Evolutionary conservation across 2,329 filamentous ascomycete species (phyloP).

Genomic region (Apiospora marii): DNA sequence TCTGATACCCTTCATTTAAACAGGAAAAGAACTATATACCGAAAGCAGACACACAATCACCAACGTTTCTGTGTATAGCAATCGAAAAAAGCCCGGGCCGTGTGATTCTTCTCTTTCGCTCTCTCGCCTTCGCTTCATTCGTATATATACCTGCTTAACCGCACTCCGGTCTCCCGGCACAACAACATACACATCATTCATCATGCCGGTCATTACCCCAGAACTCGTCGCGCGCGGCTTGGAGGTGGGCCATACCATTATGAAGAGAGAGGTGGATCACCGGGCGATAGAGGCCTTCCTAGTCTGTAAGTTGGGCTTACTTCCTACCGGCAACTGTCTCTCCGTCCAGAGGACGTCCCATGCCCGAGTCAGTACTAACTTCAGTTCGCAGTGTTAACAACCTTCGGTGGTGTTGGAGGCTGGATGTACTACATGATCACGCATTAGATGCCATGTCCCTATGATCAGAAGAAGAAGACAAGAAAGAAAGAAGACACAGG

Average conservation of each 20-base stretch:
- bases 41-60: background rate
- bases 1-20: constrained; percentile 4
- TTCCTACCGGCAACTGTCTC: background rate
- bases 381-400: background rate
- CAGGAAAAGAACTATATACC: background rate
- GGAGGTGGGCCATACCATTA: background rate
- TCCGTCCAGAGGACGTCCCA: no score
- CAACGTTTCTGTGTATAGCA: background rate
- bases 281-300: constrained; percentile 2
- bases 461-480: background rate
- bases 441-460: background rate
- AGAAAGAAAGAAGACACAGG: background rate
- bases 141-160: background rate
- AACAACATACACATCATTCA: background rate
- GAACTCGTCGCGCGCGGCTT: constrained; percentile 10
- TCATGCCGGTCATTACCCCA: constrained; percentile 11
- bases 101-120: background rate
- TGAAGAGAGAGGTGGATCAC: constrained; percentile 14
- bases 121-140: background rate
- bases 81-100: background rate
- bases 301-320: background rate
- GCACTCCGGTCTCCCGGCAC: background rate
- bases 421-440: constrained; percentile 21
- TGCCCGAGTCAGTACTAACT: background rate
- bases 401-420: background rate